Base-by-base conservation (phyloP, 805 yeast genomes). In the Dipodascus geniculatus region DNA sequence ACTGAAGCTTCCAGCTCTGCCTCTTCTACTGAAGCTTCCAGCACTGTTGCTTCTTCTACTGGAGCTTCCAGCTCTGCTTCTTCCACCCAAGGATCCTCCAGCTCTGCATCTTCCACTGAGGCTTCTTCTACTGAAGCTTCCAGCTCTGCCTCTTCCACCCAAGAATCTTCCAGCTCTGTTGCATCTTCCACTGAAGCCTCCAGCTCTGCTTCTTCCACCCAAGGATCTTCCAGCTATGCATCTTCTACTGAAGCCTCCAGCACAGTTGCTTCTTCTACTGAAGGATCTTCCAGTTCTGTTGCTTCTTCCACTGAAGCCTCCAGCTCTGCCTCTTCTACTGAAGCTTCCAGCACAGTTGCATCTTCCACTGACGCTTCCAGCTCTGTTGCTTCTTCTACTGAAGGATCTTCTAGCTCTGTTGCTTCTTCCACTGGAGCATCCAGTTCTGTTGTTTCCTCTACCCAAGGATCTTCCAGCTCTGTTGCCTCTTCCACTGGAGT, bases 251-350 rank as follows among this genome's bases (percentile, higher is more conserved):
- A 8, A 28, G n/a, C n/a, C n/a, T n/a, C n/a, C n/a, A n/a, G n/a
- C n/a, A n/a, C n/a, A n/a, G n/a, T n/a, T n/a, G 42, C 24, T 24
- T 19, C 53, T 38, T 33, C 52, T 24, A 23, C 44, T 44, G 49
- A 48, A 51, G 50, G 20, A 6, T 23, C 48, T 22, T 11, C 52
- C 16, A 48, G 19, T 24, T 42, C 53, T 22, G 53, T 38, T 22
- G 22, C 53, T 44, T 24, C 53, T 24, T 19, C 42, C n/a, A 42
- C 53, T 42, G 49, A 42, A 14, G 9, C 42, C 53, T 22, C 53
- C 28, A 31, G 22, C 42, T 11, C 22, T 22, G 28, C 17, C 35
- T 23, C 52, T 49, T 31, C 54, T 53, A 42, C 48, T 20, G 11
- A 9, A 20, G 20, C 22, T 42, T 42, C 48, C 16, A 11, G 14